These are phyloP conservation scores for Postia placenta DNA, from an alignment of 768 basidiomycete species.

Conservation along the genomic window DNA sequence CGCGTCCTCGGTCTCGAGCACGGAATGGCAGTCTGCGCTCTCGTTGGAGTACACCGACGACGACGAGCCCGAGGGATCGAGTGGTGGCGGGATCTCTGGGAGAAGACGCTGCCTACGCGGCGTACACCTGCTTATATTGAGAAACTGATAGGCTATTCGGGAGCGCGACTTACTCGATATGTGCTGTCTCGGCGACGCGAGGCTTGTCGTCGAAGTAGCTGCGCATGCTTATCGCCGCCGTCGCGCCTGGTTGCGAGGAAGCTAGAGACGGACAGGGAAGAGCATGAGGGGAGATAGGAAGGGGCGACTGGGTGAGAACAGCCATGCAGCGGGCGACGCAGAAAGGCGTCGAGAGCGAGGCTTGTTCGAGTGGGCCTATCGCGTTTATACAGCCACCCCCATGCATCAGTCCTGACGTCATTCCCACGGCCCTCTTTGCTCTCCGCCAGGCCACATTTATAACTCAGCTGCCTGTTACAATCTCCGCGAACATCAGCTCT, in stretches of 20 bases:
- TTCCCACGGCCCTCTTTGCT: background rate
- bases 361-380: background rate
- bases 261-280: background rate
- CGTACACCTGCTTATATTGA: background rate
- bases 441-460: background rate
- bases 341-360: slow-evolving; percentile 1
- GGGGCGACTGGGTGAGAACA: slow-evolving; percentile 2
- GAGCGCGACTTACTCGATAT: background rate
- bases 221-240: background rate
- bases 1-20: background rate
- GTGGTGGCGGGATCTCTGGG: background rate
- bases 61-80: background rate
- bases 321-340: slow-evolving; percentile 2
- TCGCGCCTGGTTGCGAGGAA: background rate
- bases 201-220: background rate
- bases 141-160: background rate
- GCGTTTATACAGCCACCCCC: slow-evolving; percentile 1
- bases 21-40: background rate
- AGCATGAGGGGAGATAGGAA: background rate
- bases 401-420: slow-evolving; percentile 5
- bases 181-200: background rate
- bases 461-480: background rate
- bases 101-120: background rate
- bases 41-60: background rate
- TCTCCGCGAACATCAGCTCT: background rate